Evolutionary conservation across 345 rosid species (phyloP).

Genomic region (Camelina neglecta): DNA sequence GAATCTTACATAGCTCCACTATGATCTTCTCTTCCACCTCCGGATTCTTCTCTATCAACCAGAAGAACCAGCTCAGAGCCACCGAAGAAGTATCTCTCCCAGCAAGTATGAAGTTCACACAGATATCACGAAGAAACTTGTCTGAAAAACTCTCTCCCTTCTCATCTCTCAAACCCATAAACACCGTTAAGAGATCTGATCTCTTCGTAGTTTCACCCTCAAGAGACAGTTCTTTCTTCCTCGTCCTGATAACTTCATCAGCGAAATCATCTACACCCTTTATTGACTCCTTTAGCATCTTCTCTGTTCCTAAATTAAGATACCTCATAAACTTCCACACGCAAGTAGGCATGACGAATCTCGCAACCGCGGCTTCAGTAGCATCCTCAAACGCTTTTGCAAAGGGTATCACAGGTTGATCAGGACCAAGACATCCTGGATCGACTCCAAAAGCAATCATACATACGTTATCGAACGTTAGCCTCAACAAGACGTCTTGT

Average conservation of each 20-base stretch:
- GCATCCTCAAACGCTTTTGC: constrained; percentile 93
- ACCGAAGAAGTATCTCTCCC: constrained; percentile 98
- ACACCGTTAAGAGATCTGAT: constrained; percentile 78
- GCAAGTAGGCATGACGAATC: constrained; percentile 81
- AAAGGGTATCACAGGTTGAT: constrained; percentile 73
- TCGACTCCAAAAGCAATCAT: constrained; percentile 96
- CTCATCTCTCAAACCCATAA: constrained; percentile 65
- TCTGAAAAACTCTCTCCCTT: constrained; percentile 64
- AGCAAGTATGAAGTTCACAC: constrained; percentile 94
- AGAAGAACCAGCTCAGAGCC: constrained; percentile 84
- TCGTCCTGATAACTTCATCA: constrained; percentile 69
- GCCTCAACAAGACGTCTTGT: constrained; percentile 76
- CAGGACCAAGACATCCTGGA: constrained; percentile 75
- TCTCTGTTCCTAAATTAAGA: constrained; percentile 73
- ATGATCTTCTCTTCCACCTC: constrained; percentile 66
- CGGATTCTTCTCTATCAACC: constrained; percentile 77
- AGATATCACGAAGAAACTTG: constrained; percentile 85
- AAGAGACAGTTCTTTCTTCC: constrained; percentile 71
- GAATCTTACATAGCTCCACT: constrained; percentile 59
- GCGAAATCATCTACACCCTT: constrained; percentile 80
- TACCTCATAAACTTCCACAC: constrained; percentile 81
- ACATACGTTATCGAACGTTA: constrained; percentile 91
- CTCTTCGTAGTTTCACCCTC: constrained; percentile 47
- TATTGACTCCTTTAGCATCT: constrained; percentile 70
- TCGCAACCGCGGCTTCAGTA: constrained; percentile 70